These are phyloP conservation scores for Stagonosporopsis rhizophila DNA, from an alignment of 2,329 filamentous ascomycete species.

Conservation along the genomic window DNA sequence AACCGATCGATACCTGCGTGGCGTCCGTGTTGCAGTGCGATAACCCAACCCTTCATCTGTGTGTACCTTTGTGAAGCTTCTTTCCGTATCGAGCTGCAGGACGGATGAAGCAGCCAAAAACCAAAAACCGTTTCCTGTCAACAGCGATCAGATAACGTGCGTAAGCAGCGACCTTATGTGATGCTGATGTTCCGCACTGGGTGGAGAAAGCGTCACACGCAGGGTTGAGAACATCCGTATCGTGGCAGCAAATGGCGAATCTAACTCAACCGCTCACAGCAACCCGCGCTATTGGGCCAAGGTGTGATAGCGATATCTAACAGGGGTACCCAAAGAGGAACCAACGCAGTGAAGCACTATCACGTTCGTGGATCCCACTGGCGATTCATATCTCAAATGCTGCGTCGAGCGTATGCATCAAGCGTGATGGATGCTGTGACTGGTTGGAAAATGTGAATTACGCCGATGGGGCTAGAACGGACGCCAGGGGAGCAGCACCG, in stretches of 20 bases:
- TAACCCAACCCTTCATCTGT: constrained; percentile 32
- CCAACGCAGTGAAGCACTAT: constrained; percentile 37
- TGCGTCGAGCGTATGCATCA: constrained; percentile 26
- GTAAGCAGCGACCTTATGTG: constrained; percentile 37
- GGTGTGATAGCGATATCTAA: constrained; percentile 45
- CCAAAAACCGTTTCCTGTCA: constrained; percentile 17
- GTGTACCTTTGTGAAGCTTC: constrained; percentile 17
- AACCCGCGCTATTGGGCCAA: constrained; percentile 48
- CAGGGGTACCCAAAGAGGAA: constrained; percentile 32
- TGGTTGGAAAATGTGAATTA: constrained; percentile 29
- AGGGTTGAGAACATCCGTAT: constrained; percentile 40
- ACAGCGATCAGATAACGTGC: constrained; percentile 33
- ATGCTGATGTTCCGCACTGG: constrained; percentile 43
- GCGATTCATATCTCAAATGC: constrained; percentile 28
- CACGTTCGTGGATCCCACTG: constrained; percentile 35
- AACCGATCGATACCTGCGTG: constrained; percentile 31
- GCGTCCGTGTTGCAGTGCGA: constrained; percentile 33
- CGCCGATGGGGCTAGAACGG: constrained; percentile 34
- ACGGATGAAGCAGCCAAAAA: background rate
- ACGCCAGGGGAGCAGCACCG: constrained; percentile 28
- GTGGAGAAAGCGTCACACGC: constrained; percentile 41
- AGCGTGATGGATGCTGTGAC: constrained; percentile 37
- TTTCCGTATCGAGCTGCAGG: background rate
- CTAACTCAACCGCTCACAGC: constrained; percentile 46
- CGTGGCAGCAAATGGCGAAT: constrained; percentile 45